Conservation (phyloP, 2,329 filamentous ascomycete genomes). For the Scytalidium sp. region DNA sequence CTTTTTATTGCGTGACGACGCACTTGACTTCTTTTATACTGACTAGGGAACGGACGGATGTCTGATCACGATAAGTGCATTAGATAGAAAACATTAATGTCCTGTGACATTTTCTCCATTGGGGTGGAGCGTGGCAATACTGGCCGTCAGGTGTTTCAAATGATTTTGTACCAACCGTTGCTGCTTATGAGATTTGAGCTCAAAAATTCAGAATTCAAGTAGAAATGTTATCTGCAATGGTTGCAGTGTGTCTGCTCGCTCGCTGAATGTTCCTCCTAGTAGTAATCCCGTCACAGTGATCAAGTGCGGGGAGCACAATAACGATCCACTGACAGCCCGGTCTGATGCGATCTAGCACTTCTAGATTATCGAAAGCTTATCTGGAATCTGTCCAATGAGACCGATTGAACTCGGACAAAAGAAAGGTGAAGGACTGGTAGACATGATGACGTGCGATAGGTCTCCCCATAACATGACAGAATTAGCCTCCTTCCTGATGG, state of each 20-base stretch:
- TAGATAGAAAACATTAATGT: conserved; percentile 12
- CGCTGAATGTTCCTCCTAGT: too few relatives aligned
- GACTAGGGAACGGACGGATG: conserved; percentile 8
- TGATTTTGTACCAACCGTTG: neutral
- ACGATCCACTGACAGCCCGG: too few relatives aligned
- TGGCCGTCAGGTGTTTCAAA: neutral
- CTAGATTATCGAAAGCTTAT: neutral
- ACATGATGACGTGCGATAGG: neutral
- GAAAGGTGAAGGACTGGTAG: neutral
- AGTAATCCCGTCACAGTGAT: too few relatives aligned
- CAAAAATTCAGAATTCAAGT: too few relatives aligned
- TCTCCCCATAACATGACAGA: neutral
- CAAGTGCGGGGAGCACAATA: too few relatives aligned
- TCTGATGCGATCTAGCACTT: neutral
- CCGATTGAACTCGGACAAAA: neutral
- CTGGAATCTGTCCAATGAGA: neutral
- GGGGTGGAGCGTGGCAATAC: neutral
- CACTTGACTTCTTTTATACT: conserved; percentile 7
- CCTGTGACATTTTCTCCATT: neutral
- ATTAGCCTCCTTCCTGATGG: neutral
- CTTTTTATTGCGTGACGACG: neutral
- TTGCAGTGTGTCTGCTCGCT: too few relatives aligned
- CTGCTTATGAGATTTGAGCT: neutral
- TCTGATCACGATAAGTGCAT: conserved; percentile 13
- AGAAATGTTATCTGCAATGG: too few relatives aligned